Base-by-base conservation (phyloP, 345 rosid genomes). In the Bruguiera parviflora region DNA sequence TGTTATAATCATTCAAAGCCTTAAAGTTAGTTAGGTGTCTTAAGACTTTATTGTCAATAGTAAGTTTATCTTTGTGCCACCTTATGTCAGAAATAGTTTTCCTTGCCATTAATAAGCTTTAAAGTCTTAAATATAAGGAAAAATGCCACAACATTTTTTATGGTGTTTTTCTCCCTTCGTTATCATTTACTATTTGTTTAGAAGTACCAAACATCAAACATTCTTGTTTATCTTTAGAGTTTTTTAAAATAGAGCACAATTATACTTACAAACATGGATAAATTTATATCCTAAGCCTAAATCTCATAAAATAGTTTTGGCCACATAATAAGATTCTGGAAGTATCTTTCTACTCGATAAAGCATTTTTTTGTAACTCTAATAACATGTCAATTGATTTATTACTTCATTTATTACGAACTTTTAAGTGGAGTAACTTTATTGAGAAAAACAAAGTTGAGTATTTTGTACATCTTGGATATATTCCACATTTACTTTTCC, bases 361-460 rank as follows among this genome's bases (percentile, higher is more conserved):
- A 5, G 20, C 53, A 6, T 47, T 8, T 10, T 47, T 47, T 3
- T 4, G 0, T 10, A 47, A 47, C 9, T 47, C 53, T 10, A 47
- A 10, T 10, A 47, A 47, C 53, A 47, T 47, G 8, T 7, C 15
- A 32, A 61, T 20, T 6, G 65, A 62, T 37, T 62, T 62, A 16
- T 62, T 37, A 16, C 51, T 62, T 51, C 65, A 37, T 21, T 35
- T 62, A 22, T 62, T 62, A n/a, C 35, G 37, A 6, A 62, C 65
- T 6, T 62, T 62, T 10, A 62, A 62, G n/a, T 62, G 35, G 5
- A 64, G 37, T 18, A 64, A 64, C 35, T 47, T 64, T 6, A 64
- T 56, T 8, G 49, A 2, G 25, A 47, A 64, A 24, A 56, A 47
- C 8, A 64, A 27, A 3, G 13, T 13, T 46, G 27, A 16, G 21